These are phyloP conservation scores for Cucumis cinereus DNA, from an alignment of 306 rosid species.

Conservation along the genomic window DNA sequence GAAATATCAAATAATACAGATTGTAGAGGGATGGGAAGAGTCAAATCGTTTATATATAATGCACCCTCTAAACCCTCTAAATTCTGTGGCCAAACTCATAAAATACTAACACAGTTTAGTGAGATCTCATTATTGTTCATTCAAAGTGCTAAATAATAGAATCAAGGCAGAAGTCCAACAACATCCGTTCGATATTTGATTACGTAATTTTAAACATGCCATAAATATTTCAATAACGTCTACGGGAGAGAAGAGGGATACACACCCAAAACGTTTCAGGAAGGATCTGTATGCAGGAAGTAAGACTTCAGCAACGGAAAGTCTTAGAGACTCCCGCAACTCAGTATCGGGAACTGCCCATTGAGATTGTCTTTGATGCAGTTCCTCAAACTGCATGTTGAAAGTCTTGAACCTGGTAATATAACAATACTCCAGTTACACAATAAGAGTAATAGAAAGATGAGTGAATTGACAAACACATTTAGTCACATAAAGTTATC, in stretches of 20 bases:
- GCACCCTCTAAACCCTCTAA: too few species aligned
- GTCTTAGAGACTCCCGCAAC: conserved; percentile 89
- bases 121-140: too few species aligned
- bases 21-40: too few species aligned
- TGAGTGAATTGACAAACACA: background rate
- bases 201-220: background rate
- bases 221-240: background rate
- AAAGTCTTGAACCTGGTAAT: conserved; percentile 62
- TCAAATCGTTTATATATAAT: too few species aligned
- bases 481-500: background rate
- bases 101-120: too few species aligned
- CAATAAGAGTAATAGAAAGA: background rate
- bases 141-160: too few species aligned
- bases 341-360: conserved; percentile 93
- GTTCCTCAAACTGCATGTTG: conserved; percentile 82
- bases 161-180: too few species aligned
- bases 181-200: background rate
- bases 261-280: conserved; percentile 74
- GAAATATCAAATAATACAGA: too few species aligned
- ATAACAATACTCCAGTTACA: conserved; percentile 4
- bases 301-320: conserved; percentile 86
- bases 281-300: conserved; percentile 89
- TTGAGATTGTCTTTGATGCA: conserved; percentile 93
- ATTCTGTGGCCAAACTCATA: too few species aligned
- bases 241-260: conserved; percentile 9